Conservation (phyloP, 495 filamentous ascomycete species). For the Tuber calosporum region DNA sequence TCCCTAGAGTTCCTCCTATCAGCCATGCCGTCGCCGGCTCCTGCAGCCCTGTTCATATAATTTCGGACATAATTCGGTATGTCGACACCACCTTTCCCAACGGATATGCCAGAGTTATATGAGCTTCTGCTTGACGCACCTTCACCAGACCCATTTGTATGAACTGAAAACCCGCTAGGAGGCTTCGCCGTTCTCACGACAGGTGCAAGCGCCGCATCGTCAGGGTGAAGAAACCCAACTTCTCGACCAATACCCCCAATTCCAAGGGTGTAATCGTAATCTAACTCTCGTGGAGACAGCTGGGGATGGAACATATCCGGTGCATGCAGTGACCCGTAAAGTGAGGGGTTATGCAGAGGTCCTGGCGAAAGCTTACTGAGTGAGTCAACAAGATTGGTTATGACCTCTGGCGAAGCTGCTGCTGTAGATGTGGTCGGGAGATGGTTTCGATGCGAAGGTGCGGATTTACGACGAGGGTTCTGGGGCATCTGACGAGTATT, state of each 20-base stretch:
- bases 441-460: slow-evolving; percentile 22
- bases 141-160: slow-evolving; percentile 58
- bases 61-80: slow-evolving; percentile 41
- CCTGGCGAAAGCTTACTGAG: slow-evolving; percentile 62
- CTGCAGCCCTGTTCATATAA: slow-evolving; percentile 40
- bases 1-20: slow-evolving; percentile 35
- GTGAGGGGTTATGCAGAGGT: slow-evolving; percentile 37
- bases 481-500: slow-evolving; percentile 17
- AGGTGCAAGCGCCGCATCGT: slow-evolving; percentile 72
- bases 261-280: slow-evolving; percentile 44
- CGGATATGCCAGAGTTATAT: slow-evolving; percentile 47
- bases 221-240: slow-evolving; percentile 58
- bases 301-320: slow-evolving; percentile 48
- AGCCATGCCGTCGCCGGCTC: slow-evolving; percentile 50
- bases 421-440: slow-evolving; percentile 26
- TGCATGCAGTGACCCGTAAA: slow-evolving; percentile 39
- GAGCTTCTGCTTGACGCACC: slow-evolving; percentile 42
- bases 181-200: slow-evolving; percentile 81
- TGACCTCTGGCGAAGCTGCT: slow-evolving; percentile 80
- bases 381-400: slow-evolving; percentile 86
- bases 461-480: slow-evolving; percentile 34
- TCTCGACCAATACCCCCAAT: slow-evolving; percentile 63
- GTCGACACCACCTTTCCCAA: slow-evolving; percentile 49
- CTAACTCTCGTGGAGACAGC: slow-evolving; percentile 38
- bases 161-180: slow-evolving; percentile 61